Base-by-base conservation (phyloP, 345 rosid genomes). In the Melaleuca alternifolia region DNA sequence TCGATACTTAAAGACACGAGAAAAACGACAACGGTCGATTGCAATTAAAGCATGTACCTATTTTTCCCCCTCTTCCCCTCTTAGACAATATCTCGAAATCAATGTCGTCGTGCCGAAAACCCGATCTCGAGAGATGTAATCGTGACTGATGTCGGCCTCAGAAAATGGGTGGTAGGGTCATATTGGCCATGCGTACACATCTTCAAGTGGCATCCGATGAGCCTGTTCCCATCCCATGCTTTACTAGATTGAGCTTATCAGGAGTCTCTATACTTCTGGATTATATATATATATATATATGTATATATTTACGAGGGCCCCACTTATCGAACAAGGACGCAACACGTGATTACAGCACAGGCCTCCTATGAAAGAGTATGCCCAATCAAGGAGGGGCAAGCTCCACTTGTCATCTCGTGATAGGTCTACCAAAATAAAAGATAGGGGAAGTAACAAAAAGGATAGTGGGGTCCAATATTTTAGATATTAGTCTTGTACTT, bases 51-150 rank as follows among this genome's bases (percentile, higher is more conserved):
- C 41, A 4, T 4, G 41, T 41, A 41, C 41, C 18, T 56, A 5
- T 6, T n/a, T 13, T 6, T 5, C 26, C 3, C 2, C 71, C 71
- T 59, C 33, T 59, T 59, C 65, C 16, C 7, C n/a, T 59, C 2
- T 59, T 59, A 14, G 33, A n/a, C 11, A 6, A 6, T 0, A 59
- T 3, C 0, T 1, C 16, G 3, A n/a, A 59, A 59, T n/a, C 71
- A 13, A n/a, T n/a, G 71, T 59, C 16, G 5, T 59, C 18, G 13
- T n/a, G n/a, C 14, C 37, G 6, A n/a, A n/a, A 59, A 0, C 71
- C 5, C 10, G 5, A 59, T 59, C 37, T 18, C 37, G 4, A 41
- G 2, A 41, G 41, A 41, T 41, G 41, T 41, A 41, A 41, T 59
- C 2, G 24, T 2, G 10, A 54, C 11, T 8, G 24, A 54, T 3